These are phyloP conservation scores for Rutstroemia sp. DNA, from an alignment of 2,329 filamentous ascomycete genomes.

Conservation along the genomic window DNA sequence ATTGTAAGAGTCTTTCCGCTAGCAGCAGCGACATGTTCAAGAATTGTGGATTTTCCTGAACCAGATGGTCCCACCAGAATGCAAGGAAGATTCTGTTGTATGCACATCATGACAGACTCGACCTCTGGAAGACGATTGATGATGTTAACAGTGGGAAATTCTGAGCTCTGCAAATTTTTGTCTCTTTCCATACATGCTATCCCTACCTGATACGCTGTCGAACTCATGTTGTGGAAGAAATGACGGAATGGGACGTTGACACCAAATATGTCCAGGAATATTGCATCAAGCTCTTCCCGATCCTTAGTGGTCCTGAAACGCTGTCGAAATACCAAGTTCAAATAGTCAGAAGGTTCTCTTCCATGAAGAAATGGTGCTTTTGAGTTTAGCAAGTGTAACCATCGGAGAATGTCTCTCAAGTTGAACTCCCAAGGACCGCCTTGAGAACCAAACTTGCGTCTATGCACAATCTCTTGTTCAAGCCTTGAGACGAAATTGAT, in stretches of 20 bases:
- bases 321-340: slow-evolving; percentile 76
- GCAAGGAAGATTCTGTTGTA: slow-evolving; percentile 80
- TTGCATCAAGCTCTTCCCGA: slow-evolving; percentile 51
- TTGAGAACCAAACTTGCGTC: slow-evolving; percentile 50
- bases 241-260: slow-evolving; percentile 40
- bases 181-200: slow-evolving; percentile 63
- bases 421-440: slow-evolving; percentile 94
- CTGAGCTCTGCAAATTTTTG: slow-evolving; percentile 41
- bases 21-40: slow-evolving; percentile 73
- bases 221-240: slow-evolving; percentile 64
- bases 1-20: slow-evolving; percentile 71
- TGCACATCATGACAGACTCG: slow-evolving; percentile 80
- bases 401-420: slow-evolving; percentile 79
- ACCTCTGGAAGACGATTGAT: slow-evolving; percentile 60
- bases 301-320: slow-evolving; percentile 74
- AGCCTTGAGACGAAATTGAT: slow-evolving; percentile 77
- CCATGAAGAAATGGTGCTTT: slow-evolving; percentile 52
- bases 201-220: slow-evolving; percentile 67
- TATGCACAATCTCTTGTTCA: slow-evolving; percentile 60
- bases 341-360: slow-evolving; percentile 61
- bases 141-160: slow-evolving; percentile 43
- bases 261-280: slow-evolving; percentile 62
- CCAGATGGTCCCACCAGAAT: slow-evolving; percentile 83
- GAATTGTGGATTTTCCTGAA: slow-evolving; percentile 74
- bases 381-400: slow-evolving; percentile 66